Conservation (phyloP, 2,329 filamentous ascomycete species). For the Colletotrichum neosansevieriae region DNA sequence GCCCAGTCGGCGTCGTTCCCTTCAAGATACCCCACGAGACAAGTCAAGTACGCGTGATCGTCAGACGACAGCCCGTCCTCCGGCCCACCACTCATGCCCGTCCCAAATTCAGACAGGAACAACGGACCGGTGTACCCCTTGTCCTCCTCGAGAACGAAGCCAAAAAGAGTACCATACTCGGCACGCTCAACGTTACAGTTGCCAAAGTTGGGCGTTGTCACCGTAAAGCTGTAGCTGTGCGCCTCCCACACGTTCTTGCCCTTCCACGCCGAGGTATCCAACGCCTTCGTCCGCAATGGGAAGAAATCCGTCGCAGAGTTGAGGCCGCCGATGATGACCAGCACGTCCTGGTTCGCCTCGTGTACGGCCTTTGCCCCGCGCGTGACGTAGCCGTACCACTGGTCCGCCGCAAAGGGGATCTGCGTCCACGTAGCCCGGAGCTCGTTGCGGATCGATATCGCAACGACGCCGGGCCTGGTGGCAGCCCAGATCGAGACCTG, state of each 20-base stretch:
- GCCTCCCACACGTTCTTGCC: constrained; percentile 71
- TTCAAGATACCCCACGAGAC: constrained; percentile 64
- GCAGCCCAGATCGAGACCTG: constrained; percentile 65
- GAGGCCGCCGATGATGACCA: constrained; percentile 67
- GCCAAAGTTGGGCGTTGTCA: constrained; percentile 57
- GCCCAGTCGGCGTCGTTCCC: constrained; percentile 71
- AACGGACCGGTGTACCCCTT: constrained; percentile 64
- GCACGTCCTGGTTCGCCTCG: constrained; percentile 61
- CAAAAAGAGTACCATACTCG: constrained; percentile 60
- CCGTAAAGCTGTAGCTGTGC: constrained; percentile 68
- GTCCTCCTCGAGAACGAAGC: constrained; percentile 64
- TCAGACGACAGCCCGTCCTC: constrained; percentile 56
- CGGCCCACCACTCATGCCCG: constrained; percentile 58
- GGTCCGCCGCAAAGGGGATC: constrained; percentile 56
- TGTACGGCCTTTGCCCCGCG: constrained; percentile 63
- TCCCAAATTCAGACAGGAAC: constrained; percentile 71
- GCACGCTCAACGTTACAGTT: constrained; percentile 57
- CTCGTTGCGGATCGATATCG: constrained; percentile 70
- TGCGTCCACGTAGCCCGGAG: constrained; percentile 63
- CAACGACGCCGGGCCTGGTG: constrained; percentile 63
- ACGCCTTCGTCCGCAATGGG: constrained; percentile 51
- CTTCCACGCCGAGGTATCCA: constrained; percentile 59
- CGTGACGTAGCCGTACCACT: constrained; percentile 64
- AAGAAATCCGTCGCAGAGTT: constrained; percentile 66
- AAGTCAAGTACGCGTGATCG: constrained; percentile 63